Base-by-base conservation (phyloP, 2,329 filamentous ascomycete genomes). In the Dothideomycetidae sp. region DNA sequence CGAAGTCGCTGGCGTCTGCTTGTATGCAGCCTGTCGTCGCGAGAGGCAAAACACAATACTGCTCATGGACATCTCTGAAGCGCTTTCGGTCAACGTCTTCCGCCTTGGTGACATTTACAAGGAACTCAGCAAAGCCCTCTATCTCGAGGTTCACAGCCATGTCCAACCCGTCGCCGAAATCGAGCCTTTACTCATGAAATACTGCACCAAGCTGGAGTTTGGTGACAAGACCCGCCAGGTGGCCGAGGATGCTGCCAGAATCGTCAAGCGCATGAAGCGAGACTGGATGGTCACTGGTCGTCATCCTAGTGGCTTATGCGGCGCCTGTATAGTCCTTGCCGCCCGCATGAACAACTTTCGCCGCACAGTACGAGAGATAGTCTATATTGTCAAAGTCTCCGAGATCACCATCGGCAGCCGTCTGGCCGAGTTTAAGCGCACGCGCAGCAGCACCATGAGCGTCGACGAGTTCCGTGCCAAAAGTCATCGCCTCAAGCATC, bases 321-420 rank as follows among this genome's bases (percentile, higher is more conserved):
- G 90, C 44, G 90, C 90, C 10, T 93, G 86, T 47, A 71, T 98
- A 33, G 81, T 98, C 43, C 78, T 98, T 56, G 90, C 90, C 5
- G 88, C 90, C 5, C 81, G 90, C 36, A 96, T 96, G 80, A 93
- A 94, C 69, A 96, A 96, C 58, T 98, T 92, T 54, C 80, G 88
- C 31, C 78, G 90, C 12, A 93, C 85, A 0, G 76, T 93, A 10
- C 75, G 85, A 18, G 90, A 98, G 59, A 81, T 98, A 5, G 88
- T 96, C n/a, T 96, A 93, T 55, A 82, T 94, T 26, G 88, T 94
- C 55, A 96, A 94, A 55, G 86, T 96, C 35, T 92, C 86, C 29
- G 92, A 92, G 46, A 73, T 84, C 43, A 98, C 90, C 5, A 84
- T 98, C 42, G 81, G 85, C 51, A 83, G 88, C 54, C 84, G 90